Evolutionary conservation across 345 rosid species (phyloP).

Genomic region (Eucalyptus fibrosa): DNA sequence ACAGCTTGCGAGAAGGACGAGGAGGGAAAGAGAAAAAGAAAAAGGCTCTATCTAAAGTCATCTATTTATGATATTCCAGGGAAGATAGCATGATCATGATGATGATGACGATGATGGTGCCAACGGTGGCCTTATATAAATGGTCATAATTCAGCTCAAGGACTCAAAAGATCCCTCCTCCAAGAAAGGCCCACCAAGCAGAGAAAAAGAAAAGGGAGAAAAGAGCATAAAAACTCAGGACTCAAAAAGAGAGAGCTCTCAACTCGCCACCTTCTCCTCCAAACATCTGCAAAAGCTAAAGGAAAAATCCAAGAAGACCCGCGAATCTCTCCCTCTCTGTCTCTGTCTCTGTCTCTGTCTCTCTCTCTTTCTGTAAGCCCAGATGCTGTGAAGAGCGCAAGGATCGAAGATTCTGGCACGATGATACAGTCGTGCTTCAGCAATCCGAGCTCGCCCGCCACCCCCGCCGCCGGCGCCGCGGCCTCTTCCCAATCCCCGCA

Average conservation of each 20-base stretch:
- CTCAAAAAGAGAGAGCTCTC: background rate
- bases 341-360: background rate
- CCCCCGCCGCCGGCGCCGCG: background rate
- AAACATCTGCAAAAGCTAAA: background rate
- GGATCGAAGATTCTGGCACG: background rate
- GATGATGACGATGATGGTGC: background rate
- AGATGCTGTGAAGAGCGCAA: background rate
- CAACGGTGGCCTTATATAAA: background rate
- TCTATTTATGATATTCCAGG: background rate
- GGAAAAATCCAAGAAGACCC: background rate
- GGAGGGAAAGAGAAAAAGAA: background rate
- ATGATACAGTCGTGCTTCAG: constrained; percentile 49
- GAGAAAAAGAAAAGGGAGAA: background rate
- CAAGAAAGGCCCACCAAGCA: background rate
- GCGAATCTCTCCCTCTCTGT: background rate
- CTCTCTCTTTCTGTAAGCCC: background rate
- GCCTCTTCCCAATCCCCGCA: constrained; percentile 18
- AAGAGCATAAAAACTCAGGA: background rate
- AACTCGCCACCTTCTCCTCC: background rate
- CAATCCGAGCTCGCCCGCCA: constrained; percentile 9
- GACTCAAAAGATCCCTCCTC: background rate
- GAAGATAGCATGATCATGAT: background rate
- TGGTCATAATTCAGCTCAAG: background rate
- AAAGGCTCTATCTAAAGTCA: background rate
- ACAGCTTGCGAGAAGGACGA: background rate